These are phyloP conservation scores for Dioscorea cayenensis DNA, from an alignment of 116 monocot species.

Conservation along the genomic window DNA sequence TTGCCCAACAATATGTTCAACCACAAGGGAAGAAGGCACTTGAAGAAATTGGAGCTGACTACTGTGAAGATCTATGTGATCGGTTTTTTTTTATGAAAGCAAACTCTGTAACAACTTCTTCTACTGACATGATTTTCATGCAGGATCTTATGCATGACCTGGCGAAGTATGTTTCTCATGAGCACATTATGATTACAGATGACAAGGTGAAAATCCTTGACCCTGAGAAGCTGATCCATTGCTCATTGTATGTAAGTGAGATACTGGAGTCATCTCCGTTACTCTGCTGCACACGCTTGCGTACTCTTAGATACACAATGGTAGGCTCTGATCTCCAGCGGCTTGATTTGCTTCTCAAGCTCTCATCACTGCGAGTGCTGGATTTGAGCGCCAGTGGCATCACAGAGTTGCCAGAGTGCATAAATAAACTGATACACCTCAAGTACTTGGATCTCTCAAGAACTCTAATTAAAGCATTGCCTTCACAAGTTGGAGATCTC, in stretches of 20 bases:
- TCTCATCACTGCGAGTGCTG: too few relatives aligned
- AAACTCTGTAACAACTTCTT: background rate
- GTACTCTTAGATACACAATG: too few relatives aligned
- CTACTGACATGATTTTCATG: background rate
- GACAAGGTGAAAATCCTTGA: background rate
- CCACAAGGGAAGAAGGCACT: background rate
- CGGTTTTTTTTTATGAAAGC: constrained; percentile 3
- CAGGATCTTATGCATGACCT: constrained; percentile 27
- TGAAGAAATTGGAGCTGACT: constrained; percentile 6
- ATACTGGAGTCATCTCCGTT: too few relatives aligned
- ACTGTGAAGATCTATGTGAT: constrained; percentile 2
- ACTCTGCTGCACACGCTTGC: too few relatives aligned
- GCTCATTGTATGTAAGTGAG: background rate
- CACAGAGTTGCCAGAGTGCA: background rate
- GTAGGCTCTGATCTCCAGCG: too few relatives aligned
- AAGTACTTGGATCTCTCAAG: constrained; percentile 13
- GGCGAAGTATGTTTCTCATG: constrained; percentile 10
- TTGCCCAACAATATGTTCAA: constrained; percentile 6
- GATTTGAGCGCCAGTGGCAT: background rate
- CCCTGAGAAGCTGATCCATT: constrained; percentile 5
- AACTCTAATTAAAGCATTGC: background rate
- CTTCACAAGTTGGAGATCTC: constrained; percentile 9
- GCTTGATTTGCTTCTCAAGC: too few relatives aligned
- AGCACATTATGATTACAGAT: constrained; percentile 1
- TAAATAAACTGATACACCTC: constrained; percentile 9